Evolutionary conservation across 2,329 filamentous ascomycete species (phyloP), one percentile per base, ranked within the genome.

Genomic region (Sporothrix phasma): DNA sequence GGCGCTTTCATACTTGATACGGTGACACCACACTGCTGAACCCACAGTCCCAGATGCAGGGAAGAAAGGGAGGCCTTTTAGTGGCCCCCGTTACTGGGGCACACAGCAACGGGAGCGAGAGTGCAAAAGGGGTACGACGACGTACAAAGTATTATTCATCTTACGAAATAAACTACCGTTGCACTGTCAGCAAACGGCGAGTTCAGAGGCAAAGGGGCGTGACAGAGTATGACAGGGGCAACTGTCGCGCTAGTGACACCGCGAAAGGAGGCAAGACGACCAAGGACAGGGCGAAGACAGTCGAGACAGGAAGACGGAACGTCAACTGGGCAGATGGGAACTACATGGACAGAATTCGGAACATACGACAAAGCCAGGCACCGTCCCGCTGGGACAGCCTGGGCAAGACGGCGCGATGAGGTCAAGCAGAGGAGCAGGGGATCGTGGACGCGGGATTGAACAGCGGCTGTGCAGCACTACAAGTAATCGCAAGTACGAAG

Each of bases 211-310:
- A 10, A 31, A 29, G 45, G 56, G 39, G 39, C 45, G 56, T 59
- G 56, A 59, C 56, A 39, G 39, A 24, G 39, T 6, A 1, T 24
- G 45, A 29, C 56, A 59, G 56, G 56, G 39, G 56, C 56, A 39
- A 56, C 51, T 43, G 24, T 31, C 45, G 45, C 59, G 45, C 59
- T 49, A 61, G 45, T 39, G 45, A 5, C 17, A 19, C 29, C 29
- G 29, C 45, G 31, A 51, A 34, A 61, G 45, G 43, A 61, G 59
- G 59, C 59, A 61, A 41, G 59, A 61, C 59, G 31, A 47, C 41
- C 4, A 43, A 29, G 39, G 54, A 58, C 37, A 34, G 41, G 26
- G 26, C 31, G 26, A 29, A 29, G 11, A n/a, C n/a, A n/a, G n/a
- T n/a, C n/a, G n/a, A n/a, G n/a, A n/a, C n/a, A n/a, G n/a, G n/a